Conservation (phyloP, 176 grass and related monocot species). For the Cenchrus fungigraminus region DNA sequence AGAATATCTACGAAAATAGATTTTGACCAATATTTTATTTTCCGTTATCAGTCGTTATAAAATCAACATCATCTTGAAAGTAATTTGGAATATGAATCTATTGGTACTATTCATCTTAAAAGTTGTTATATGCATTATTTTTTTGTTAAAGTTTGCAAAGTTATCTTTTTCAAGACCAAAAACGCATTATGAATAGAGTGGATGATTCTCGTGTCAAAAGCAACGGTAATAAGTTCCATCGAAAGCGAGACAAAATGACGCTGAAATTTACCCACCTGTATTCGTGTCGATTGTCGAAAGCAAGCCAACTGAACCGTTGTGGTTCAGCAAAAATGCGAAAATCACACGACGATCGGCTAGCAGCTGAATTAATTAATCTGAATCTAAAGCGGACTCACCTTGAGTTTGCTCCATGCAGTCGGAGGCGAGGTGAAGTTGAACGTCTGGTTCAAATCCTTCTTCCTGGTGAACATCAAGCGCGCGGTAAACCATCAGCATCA, state of each 20-base stretch:
- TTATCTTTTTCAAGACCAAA: too few relatives aligned
- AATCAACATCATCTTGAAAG: too few relatives aligned
- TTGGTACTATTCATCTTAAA: too few relatives aligned
- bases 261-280: not conserved
- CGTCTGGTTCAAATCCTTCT: slow-evolving; percentile 54
- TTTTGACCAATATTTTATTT: too few relatives aligned
- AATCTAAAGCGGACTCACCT: slow-evolving; percentile 30
- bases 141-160: too few relatives aligned
- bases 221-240: too few relatives aligned
- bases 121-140: too few relatives aligned
- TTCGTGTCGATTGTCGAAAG: not conserved
- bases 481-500: not conserved
- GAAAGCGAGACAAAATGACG: not conserved
- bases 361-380: not conserved
- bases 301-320: not conserved
- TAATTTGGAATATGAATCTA: too few relatives aligned
- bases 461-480: slow-evolving; percentile 41
- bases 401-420: slow-evolving; percentile 47
- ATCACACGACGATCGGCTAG: not conserved
- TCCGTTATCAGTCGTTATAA: too few relatives aligned
- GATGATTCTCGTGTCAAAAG: too few relatives aligned
- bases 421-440: slow-evolving; percentile 52
- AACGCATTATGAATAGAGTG: too few relatives aligned
- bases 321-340: not conserved
- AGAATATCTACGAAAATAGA: too few relatives aligned